Percentiles rank a stretch among this genome's conserved stretches.
phyloP scores from a whole-genome alignment of 1,139 yeast species.

The Lodderomyces orthopsilosis region DNA sequence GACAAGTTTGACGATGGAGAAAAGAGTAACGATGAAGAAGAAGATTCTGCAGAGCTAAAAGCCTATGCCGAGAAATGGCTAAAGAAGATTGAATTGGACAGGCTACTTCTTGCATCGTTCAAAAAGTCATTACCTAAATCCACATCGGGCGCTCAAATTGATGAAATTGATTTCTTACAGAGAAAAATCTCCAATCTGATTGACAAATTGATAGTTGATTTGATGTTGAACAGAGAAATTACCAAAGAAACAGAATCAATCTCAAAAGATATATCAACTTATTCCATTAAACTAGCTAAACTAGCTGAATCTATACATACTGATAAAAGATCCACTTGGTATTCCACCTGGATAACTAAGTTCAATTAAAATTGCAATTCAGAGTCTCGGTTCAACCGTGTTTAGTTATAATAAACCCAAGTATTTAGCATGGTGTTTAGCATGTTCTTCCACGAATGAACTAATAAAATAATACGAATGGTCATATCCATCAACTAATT shows the following conservation, averaged over 20 bases:
- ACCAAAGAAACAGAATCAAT: constrained; percentile 28
- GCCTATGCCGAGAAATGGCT: constrained; percentile 48
- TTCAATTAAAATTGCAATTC: constrained; percentile 22
- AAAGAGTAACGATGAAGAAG: constrained; percentile 14
- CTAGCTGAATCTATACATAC: constrained; percentile 38
- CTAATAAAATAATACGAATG: constrained; percentile 88
- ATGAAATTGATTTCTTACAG: constrained; percentile 33
- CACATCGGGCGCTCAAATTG: constrained; percentile 33
- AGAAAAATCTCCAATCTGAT: constrained; percentile 31
- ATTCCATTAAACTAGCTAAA: constrained; percentile 30
- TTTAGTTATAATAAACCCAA: constrained; percentile 45
- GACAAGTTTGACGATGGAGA: constrained; percentile 20
- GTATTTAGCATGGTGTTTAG: constrained; percentile 80
- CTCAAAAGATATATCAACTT: constrained; percentile 24
- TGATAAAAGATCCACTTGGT: constrained; percentile 47
- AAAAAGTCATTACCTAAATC: constrained; percentile 51
- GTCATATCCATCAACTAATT: constrained; percentile 79
- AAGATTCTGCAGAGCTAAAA: constrained; percentile 20
- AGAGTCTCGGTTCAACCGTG: constrained; percentile 15
- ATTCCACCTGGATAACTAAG: constrained; percentile 48
- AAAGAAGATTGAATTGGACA: constrained; percentile 52
- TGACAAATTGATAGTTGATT: constrained; percentile 47
- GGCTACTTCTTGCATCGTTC: constrained; percentile 52
- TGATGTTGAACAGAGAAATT: constrained; percentile 43
- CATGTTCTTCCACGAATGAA: constrained; percentile 79